These are phyloP conservation scores for Rhizopus microsporus DNA, from an alignment of 371 early-diverging fungal species.

Conservation along the genomic window DNA sequence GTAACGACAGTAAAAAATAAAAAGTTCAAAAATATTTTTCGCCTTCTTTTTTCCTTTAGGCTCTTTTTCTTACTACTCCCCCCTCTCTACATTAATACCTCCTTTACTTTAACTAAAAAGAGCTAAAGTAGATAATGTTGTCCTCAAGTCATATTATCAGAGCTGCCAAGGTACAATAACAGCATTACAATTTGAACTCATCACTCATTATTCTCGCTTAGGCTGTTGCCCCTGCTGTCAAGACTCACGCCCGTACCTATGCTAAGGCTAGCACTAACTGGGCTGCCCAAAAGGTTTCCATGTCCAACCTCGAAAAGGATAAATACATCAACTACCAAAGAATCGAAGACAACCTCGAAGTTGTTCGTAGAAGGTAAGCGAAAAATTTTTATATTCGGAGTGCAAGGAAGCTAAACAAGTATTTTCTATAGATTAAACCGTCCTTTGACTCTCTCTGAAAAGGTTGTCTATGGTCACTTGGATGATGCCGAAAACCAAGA, in stretches of 20 bases:
- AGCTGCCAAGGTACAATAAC: conserved; percentile 31
- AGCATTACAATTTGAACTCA: not conserved
- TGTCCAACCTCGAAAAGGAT: conserved; percentile 84
- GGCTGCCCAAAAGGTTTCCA: conserved; percentile 72
- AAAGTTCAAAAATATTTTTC: conserved; percentile 20
- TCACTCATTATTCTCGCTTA: conserved; percentile 5
- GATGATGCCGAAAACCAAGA: conserved; percentile 86
- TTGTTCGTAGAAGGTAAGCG: conserved; percentile 82
- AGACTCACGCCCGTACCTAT: conserved; percentile 39
- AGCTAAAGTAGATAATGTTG: conserved; percentile 29
- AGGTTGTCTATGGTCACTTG: conserved; percentile 94
- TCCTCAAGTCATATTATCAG: conserved; percentile 33
- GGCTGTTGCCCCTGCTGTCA: conserved; percentile 38
- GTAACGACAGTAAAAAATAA: conserved; percentile 64
- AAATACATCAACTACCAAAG: conserved; percentile 92
- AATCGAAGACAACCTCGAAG: conserved; percentile 87
- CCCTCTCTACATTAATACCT: conserved; percentile 18
- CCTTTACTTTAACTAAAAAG: conserved; percentile 16
- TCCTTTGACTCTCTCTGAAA: conserved; percentile 91
- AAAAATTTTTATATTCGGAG: conserved; percentile 11
- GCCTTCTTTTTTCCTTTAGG: conserved; percentile 13
- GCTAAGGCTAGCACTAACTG: conserved; percentile 51
- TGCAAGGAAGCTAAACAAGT: not conserved
- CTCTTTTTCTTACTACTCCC: conserved; percentile 16
- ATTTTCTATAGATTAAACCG: conserved; percentile 57